Conservation (phyloP, 306 rosid genomes). For the Vicia villosa region DNA sequence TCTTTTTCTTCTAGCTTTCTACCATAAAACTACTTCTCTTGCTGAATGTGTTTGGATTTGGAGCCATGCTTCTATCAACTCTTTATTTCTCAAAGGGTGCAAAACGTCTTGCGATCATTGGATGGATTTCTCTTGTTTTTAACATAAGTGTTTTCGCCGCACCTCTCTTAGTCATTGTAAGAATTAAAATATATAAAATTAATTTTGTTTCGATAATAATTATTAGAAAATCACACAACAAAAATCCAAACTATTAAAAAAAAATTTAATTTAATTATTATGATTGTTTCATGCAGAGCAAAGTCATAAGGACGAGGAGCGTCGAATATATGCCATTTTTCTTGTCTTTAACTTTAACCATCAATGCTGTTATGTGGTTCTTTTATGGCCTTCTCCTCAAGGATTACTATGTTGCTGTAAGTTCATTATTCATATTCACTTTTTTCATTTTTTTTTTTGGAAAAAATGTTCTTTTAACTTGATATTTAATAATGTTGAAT, state of each 20-base stretch:
- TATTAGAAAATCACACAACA: too few relatives aligned
- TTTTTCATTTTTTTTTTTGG: neutral
- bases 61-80: slow-evolving; percentile 71
- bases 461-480: neutral
- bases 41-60: slow-evolving; percentile 74
- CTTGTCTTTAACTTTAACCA: slow-evolving; percentile 72
- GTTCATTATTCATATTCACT: slow-evolving; percentile 18
- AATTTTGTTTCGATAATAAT: too few relatives aligned
- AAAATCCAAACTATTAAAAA: too few relatives aligned
- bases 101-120: slow-evolving; percentile 64
- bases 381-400: slow-evolving; percentile 80
- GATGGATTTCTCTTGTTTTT: slow-evolving; percentile 86
- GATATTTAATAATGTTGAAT: slow-evolving; percentile 22
- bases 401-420: slow-evolving; percentile 88
- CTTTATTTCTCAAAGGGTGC: slow-evolving; percentile 56
- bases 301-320: slow-evolving; percentile 71
- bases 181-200: neutral
- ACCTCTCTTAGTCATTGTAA: slow-evolving; percentile 82
- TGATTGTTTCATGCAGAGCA: slow-evolving; percentile 50
- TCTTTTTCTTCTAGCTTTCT: slow-evolving; percentile 46
- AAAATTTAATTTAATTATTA: neutral
- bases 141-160: slow-evolving; percentile 84
- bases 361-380: slow-evolving; percentile 93
- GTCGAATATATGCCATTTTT: slow-evolving; percentile 92
- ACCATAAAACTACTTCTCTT: slow-evolving; percentile 57